Base-by-base conservation (phyloP, 2,329 filamentous ascomycete species). In the Clarireedia paspali region DNA sequence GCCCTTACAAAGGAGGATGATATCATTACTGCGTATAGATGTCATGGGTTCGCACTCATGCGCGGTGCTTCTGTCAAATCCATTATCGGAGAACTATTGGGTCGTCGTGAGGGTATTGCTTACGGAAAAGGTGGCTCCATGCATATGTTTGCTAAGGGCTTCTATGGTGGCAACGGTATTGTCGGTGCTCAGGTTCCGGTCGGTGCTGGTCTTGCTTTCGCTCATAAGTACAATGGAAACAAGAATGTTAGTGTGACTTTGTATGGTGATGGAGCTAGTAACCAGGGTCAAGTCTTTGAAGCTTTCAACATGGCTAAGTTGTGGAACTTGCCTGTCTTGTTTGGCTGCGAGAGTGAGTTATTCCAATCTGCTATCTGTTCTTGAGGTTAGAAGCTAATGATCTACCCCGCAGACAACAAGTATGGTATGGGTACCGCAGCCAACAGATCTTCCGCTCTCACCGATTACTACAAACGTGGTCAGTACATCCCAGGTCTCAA, bases 251-350 rank as follows among this genome's bases (percentile, higher is more conserved):
- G 87, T 62, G 81, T 99, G 66, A 84, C 92, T 63, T 83, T 99
- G 58, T 99, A 99, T 76, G 94, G 94, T 80, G 94, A 99, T 69
- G 94, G 94, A 81, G 94, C 94, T 64, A 89, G 87, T 81, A 99
- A 99, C 82, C 94, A 99, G 81, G 94, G 94, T 63, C 94, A 99
- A 77, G 94, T 99, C 67, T 99, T 99, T 70, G 94, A 99, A 82
- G 91, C 94, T 60, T 99, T 95, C 84, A 99, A 99, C 86, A 99
- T 99, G 94, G 94, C 94, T 62, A 97, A 97, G 83, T 85, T 99
- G 65, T 99, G 94, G 94, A 91, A 94, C 68, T 80, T 99, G 48
- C 94, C 94, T 55, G 84, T 91, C 66, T 87, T 99, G 65, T 99
- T 99, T 71, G 91, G 90, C 66, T 99, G 94, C 75, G 94, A 99